Percentiles rank a stretch among this genome's conserved stretches.
Conservation (phyloP, 495 filamentous ascomycete species). For the Lineolata rhizophorae region DNA sequence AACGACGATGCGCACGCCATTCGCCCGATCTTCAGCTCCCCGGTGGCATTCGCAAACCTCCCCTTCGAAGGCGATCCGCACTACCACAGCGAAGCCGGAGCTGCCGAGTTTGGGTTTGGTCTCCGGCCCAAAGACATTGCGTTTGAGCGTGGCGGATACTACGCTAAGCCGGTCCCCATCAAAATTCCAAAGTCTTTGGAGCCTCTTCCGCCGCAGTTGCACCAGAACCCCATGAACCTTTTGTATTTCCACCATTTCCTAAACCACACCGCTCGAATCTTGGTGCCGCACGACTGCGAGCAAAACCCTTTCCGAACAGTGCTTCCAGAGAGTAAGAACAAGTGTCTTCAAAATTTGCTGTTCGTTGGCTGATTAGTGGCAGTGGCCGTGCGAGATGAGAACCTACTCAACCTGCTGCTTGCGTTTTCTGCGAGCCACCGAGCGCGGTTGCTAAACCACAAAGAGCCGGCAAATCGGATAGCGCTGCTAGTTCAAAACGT, state of each 20-base stretch:
- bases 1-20: constrained; percentile 42
- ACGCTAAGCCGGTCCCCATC: constrained; percentile 43
- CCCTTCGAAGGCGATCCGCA: neutral
- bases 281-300: constrained; percentile 55
- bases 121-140: constrained; percentile 20
- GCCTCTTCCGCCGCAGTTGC: constrained; percentile 30
- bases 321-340: constrained; percentile 39
- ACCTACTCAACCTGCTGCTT: constrained; percentile 55
- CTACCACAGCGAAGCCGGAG: constrained; percentile 15
- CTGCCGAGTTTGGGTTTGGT: constrained; percentile 14
- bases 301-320: constrained; percentile 55
- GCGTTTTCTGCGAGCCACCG: constrained; percentile 71
- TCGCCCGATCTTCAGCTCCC: constrained; percentile 20
- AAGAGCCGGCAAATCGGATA: constrained; percentile 58
- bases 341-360: neutral
- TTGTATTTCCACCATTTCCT: constrained; percentile 62
- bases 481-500: constrained; percentile 60
- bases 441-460: constrained; percentile 49
- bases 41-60: no score
- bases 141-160: constrained; percentile 39
- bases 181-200: constrained; percentile 42
- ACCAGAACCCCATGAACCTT: constrained; percentile 60
- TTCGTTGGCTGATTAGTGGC: constrained; percentile 3
- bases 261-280: constrained; percentile 52
- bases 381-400: constrained; percentile 46